Conservation (phyloP, 2,329 filamentous ascomycete genomes). For the Xylariomycetidae sp. region DNA sequence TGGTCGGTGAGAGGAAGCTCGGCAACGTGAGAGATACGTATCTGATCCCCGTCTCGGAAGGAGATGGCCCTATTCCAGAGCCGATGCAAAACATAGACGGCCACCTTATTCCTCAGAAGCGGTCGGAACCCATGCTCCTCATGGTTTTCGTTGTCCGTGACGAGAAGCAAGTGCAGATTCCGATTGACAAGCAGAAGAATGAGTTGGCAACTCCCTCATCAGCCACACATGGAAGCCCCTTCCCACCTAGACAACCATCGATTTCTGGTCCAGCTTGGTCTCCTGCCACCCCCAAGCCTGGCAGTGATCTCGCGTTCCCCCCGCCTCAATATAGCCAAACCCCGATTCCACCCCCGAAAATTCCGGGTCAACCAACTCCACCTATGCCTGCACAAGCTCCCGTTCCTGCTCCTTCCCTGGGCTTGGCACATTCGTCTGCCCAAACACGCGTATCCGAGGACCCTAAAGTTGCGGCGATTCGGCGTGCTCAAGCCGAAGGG, state of each 20-base stretch:
- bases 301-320: conserved; percentile 17
- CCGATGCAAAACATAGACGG: conserved; percentile 87
- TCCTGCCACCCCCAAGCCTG: conserved; percentile 41
- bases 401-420: too few relatives aligned
- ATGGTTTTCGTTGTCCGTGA: conserved; percentile 81
- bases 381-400: conserved; percentile 15
- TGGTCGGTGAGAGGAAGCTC: conserved; percentile 71
- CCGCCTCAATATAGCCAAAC: conserved; percentile 27
- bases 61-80: conserved; percentile 67
- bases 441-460: too few relatives aligned
- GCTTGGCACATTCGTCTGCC: too few relatives aligned
- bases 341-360: conserved; percentile 27
- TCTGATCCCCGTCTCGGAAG: conserved; percentile 77
- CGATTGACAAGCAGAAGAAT: too few relatives aligned
- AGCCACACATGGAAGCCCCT: too few relatives aligned
- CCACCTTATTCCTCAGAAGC: conserved; percentile 68
- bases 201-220: conserved; percentile 17
- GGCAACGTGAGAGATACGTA: conserved; percentile 86
- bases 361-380: conserved; percentile 25
- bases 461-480: conserved; percentile 31
- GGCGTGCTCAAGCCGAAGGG: conserved; percentile 45
- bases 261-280: conserved; percentile 50
- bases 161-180: conserved; percentile 36
- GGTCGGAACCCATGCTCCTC: conserved; percentile 72
- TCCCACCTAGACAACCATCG: conserved; percentile 41